phyloP scores from a whole-genome alignment of 2,329 filamentous ascomycete species.

The Sporothrix phasma region DNA sequence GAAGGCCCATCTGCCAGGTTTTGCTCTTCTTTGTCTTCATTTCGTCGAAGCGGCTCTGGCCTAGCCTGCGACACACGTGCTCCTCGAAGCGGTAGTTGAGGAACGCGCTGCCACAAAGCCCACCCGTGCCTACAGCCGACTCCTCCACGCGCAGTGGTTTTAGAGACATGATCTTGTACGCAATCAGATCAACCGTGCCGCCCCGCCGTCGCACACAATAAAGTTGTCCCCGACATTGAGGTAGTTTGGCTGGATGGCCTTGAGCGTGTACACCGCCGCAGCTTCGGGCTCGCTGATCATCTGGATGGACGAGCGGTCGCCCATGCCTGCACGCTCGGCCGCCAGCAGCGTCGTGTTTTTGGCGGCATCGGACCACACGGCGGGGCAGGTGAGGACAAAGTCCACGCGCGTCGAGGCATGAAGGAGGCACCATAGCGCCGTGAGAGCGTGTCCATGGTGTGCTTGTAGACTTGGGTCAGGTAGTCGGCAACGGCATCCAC shows the following conservation, averaged over 20 bases:
- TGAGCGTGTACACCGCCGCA: constrained; percentile 68
- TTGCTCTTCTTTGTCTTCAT: constrained; percentile 71
- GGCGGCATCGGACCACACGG: constrained; percentile 77
- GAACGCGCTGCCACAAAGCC: constrained; percentile 67
- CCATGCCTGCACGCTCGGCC: constrained; percentile 71
- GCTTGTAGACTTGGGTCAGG: constrained; percentile 62
- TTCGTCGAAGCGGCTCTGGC: constrained; percentile 55
- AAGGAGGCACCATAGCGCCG: constrained; percentile 68
- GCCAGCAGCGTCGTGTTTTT: constrained; percentile 74
- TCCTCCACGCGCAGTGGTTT: constrained; percentile 65
- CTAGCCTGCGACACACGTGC: constrained; percentile 58
- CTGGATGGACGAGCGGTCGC: constrained; percentile 56
- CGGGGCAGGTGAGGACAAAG: constrained; percentile 72
- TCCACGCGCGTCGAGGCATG: constrained; percentile 66
- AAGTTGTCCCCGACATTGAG: constrained; percentile 58
- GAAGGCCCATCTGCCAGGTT: constrained; percentile 69
- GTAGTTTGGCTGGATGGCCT: constrained; percentile 67
- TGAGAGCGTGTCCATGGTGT: constrained; percentile 69
- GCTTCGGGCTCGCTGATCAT: constrained; percentile 76
- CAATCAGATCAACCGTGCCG: constrained; percentile 65
- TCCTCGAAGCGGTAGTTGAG: constrained; percentile 75
- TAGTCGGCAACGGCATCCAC: constrained; percentile 74
- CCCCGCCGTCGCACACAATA: constrained; percentile 54
- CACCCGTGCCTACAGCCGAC: constrained; percentile 69
- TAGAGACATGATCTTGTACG: constrained; percentile 68